Conservation (phyloP, 2,329 filamentous ascomycete species). For the Alternaria atra region DNA sequence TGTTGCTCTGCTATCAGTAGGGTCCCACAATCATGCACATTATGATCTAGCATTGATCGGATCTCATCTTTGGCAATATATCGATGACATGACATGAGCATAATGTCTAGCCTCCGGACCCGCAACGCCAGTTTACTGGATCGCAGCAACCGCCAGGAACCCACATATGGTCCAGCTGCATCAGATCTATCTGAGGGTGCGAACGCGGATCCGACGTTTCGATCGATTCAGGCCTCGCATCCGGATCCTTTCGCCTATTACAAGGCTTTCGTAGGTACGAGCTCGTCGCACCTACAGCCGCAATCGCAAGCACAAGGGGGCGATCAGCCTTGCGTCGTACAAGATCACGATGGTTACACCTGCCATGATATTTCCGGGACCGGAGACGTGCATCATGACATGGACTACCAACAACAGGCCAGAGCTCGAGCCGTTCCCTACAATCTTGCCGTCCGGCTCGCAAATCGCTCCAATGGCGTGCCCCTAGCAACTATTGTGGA, state of each 20-base stretch:
- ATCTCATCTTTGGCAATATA: conserved; percentile 21
- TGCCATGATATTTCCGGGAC: conserved; percentile 7
- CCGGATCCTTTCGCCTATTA: conserved; percentile 34
- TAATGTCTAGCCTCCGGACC: conserved; percentile 6
- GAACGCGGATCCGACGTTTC: conserved; percentile 12
- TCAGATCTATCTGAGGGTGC: conserved; percentile 11
- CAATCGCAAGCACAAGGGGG: conserved; percentile 4
- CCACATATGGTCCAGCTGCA: conserved; percentile 16
- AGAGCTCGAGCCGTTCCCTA: conserved; percentile 32
- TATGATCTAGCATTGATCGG: conserved; percentile 24
- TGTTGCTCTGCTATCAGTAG: neutral
- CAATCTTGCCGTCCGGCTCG: conserved; percentile 36
- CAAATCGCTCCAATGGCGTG: conserved; percentile 45
- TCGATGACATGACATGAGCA: conserved; percentile 16
- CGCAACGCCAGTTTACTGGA: conserved; percentile 17
- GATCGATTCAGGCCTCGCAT: conserved; percentile 11
- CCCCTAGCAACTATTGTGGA: conserved; percentile 57
- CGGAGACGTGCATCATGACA: conserved; percentile 7
- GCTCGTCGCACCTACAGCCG: conserved; percentile 2
- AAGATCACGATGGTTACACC: conserved; percentile 26
- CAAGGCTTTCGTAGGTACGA: conserved; percentile 26
- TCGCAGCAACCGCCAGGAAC: conserved; percentile 20
- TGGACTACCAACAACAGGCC: conserved; percentile 25
- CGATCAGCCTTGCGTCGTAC: conserved; percentile 8
- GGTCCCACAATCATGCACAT: conserved; percentile 5